phyloP scores from a whole-genome alignment of 805 yeast genomes.

The Wickerhamiella qilinensis region DNA sequence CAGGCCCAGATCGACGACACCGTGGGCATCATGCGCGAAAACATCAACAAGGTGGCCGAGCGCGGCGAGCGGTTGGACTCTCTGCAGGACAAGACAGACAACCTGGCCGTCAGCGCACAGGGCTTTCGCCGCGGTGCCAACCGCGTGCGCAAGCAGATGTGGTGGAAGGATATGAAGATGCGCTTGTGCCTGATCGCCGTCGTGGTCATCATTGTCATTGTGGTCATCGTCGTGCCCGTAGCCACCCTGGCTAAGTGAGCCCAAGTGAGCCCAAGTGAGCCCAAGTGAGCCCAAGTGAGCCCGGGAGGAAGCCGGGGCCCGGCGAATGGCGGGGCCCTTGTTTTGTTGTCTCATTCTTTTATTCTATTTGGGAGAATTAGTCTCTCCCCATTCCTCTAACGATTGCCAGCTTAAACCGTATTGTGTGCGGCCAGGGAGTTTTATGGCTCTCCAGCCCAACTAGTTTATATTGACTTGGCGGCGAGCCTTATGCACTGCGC shows the following conservation, averaged over 20 bases:
- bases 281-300: no score
- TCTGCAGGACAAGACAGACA: constrained; percentile 84
- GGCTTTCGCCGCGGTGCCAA: constrained; percentile 95
- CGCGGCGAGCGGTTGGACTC: constrained; percentile 87
- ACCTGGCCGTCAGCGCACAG: constrained; percentile 79
- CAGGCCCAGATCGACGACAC: constrained; percentile 92
- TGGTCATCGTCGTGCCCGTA: constrained; percentile 82
- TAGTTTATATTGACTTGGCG: no score
- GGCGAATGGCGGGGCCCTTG: no score
- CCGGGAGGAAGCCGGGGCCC: no score
- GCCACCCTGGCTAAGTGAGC: constrained; percentile 58
- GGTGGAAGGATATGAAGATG: constrained; percentile 98
- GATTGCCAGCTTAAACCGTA: no score
- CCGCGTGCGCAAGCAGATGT: constrained; percentile 94
- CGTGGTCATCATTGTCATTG: constrained; percentile 58
- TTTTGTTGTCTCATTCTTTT: no score
- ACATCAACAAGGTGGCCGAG: constrained; percentile 88
- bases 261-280: no score
- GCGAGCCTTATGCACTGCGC: no score
- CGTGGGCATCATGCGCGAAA: constrained; percentile 94
- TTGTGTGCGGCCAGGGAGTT: no score
- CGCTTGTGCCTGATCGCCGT: constrained; percentile 74
- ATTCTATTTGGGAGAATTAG: no score
- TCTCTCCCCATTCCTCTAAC: no score
- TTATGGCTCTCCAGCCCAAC: no score